A percentile compares a stretch with the other conserved stretches of the same genome.
phyloP scores from a whole-genome alignment of 306 rosid species.

The Cotoneaster glaucophyllus region DNA sequence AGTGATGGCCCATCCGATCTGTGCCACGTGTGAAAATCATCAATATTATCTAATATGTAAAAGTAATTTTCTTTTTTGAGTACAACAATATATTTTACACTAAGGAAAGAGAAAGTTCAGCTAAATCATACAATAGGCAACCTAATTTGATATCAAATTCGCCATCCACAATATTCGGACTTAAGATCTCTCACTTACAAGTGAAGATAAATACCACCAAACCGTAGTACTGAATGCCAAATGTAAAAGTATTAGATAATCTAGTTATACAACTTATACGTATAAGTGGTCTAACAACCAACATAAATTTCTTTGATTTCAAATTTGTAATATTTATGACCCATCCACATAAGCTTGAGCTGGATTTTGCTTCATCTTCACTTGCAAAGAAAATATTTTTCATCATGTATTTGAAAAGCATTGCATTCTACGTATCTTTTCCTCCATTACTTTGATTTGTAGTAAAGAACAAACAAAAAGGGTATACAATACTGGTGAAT shows the following conservation, averaged over 20 bases:
- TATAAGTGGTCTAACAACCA: neutral
- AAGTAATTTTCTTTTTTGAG: no score
- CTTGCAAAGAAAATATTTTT: neutral
- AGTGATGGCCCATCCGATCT: conserved; percentile 5
- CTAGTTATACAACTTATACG: no score
- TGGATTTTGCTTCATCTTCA: neutral
- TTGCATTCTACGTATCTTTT: neutral
- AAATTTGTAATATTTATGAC: no score
- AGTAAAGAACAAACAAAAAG: neutral
- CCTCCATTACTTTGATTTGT: neutral
- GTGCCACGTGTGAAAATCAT: neutral
- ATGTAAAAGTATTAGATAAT: neutral
- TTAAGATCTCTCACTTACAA: no score
- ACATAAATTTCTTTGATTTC: neutral
- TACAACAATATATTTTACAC: no score
- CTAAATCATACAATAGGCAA: no score
- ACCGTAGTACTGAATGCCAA: no score
- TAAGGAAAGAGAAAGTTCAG: rapidly evolving
- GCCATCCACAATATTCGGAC: rapidly evolving
- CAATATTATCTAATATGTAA: neutral
- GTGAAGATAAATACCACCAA: rapidly evolving
- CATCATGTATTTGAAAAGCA: neutral
- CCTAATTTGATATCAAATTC: no score
- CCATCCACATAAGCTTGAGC: neutral
- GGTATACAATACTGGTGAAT: neutral